Base-by-base conservation (phyloP, 805 yeast species). In the Ogataea trehaloabstinens region DNA sequence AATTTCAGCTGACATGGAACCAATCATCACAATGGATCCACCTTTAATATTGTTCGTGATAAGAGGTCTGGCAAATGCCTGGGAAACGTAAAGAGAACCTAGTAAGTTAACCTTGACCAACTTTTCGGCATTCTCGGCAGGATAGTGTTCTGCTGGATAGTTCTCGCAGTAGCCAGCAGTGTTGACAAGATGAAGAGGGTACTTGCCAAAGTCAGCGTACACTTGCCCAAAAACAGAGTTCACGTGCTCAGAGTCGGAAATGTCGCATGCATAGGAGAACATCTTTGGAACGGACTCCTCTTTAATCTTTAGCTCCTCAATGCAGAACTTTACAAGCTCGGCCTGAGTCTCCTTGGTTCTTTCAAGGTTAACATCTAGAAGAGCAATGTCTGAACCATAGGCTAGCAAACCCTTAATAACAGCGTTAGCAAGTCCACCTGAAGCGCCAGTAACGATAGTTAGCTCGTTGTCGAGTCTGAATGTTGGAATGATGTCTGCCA, bases 141-240 rank as follows among this genome's bases (percentile, higher is more conserved):
- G 89, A 64, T 85, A 84, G 38, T 82, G 85, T 52, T 80, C 77
- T 19, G 91, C 91, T 2, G 87, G 77, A 65, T 71, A 76, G 70
- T 85, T 85, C 63, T 85, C 89, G 57, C 89, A 82, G 67, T 80
- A 85, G 11, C 95, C 93, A n/a, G 95, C 93, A 36, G 88, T 74
- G 69, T 85, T 83, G 44, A 85, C 73, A 51, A 85, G 70, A 47
- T 83, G 67, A 50, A 80, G 78, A 27, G 88, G 80, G 31, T 80
- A 69, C 43, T 72, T 67, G 20, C 75, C 78, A 59, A 82, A 84
- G 56, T 73, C 80, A 35, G 66, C 70, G 51, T 74, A 73, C 13
- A 69, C 56, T 48, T 80, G 73, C 24, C 72, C 68, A 55, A 83
- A 80, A 4, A 76, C 68, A 21, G 64, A 62, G 35, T 78, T 81